Conservation (phyloP, 2,329 filamentous ascomycete genomes). For the Onygena corvina region DNA sequence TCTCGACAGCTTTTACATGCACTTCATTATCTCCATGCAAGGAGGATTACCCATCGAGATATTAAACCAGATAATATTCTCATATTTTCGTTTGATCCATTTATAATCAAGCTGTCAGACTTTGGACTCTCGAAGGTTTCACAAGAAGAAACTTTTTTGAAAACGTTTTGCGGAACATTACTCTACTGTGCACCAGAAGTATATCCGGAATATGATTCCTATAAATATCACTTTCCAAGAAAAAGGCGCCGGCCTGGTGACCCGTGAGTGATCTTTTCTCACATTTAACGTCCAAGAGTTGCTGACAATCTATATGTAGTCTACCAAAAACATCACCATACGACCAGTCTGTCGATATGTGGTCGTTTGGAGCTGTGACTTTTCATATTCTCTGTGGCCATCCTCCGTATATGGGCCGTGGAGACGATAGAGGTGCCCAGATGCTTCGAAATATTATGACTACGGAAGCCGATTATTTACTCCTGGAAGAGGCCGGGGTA, state of each 20-base stretch:
- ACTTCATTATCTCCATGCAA: constrained; percentile 70
- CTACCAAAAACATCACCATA: constrained; percentile 51
- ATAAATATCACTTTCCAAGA: constrained; percentile 48
- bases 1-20: constrained; percentile 60
- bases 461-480: constrained; percentile 52
- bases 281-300: background rate
- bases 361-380: constrained; percentile 87
- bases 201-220: constrained; percentile 67
- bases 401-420: constrained; percentile 69
- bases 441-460: constrained; percentile 78
- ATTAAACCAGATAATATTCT: constrained; percentile 98
- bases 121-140: constrained; percentile 95
- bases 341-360: constrained; percentile 85
- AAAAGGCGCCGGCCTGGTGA: constrained; percentile 48
- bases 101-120: constrained; percentile 83
- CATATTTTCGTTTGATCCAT: constrained; percentile 58
- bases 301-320: constrained; percentile 27
- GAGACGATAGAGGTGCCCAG: constrained; percentile 62
- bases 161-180: constrained; percentile 91
- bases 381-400: constrained; percentile 71
- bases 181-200: constrained; percentile 95
- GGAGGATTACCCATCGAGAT: constrained; percentile 92
- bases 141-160: constrained; percentile 79
- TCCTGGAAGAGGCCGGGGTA: constrained; percentile 48
- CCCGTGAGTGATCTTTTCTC: constrained; percentile 25